These are phyloP conservation scores for Marasmius tenuissimus DNA, from an alignment of 1,284 basidiomycete species.

Conservation along the genomic window DNA sequence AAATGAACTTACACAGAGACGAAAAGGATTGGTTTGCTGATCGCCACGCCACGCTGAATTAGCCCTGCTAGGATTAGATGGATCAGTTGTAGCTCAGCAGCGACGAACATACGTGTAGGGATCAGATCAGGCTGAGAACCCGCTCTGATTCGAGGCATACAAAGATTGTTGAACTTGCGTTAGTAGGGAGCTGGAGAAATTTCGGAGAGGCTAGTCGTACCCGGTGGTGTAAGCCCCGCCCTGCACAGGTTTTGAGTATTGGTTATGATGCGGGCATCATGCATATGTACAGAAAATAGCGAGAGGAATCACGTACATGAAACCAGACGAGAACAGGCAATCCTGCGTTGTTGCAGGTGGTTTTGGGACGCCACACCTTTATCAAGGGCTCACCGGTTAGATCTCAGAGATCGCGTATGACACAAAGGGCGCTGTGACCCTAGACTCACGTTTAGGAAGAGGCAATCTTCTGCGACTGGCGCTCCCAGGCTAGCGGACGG, in stretches of 20 bases:
- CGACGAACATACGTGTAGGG: too few species aligned
- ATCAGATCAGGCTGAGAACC: too few species aligned
- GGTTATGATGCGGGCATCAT: neutral
- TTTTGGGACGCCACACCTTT: slow-evolving; percentile 44
- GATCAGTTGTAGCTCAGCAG: too few species aligned
- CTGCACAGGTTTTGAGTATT: too few species aligned
- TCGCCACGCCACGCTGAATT: too few species aligned
- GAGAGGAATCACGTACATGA: slow-evolving; percentile 36
- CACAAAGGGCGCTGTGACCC: neutral
- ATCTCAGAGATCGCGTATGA: neutral
- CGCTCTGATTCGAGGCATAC: too few species aligned
- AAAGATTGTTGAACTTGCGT: too few species aligned
- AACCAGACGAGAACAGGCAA: slow-evolving; percentile 55
- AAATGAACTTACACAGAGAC: slow-evolving; percentile 45
- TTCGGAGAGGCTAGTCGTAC: too few species aligned
- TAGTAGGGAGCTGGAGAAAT: too few species aligned
- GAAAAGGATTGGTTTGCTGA: too few species aligned
- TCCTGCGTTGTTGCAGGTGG: slow-evolving; percentile 29
- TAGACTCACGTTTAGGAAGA: slow-evolving; percentile 48
- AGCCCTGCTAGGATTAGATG: too few species aligned
- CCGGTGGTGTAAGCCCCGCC: slow-evolving; percentile 50
- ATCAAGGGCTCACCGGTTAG: neutral
- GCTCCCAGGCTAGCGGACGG: slow-evolving; percentile 41
- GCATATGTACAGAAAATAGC: neutral
- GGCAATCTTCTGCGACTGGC: slow-evolving; percentile 52